Conservation (phyloP, 768 basidiomycete genomes). For the Tricholoma terreum region DNA sequence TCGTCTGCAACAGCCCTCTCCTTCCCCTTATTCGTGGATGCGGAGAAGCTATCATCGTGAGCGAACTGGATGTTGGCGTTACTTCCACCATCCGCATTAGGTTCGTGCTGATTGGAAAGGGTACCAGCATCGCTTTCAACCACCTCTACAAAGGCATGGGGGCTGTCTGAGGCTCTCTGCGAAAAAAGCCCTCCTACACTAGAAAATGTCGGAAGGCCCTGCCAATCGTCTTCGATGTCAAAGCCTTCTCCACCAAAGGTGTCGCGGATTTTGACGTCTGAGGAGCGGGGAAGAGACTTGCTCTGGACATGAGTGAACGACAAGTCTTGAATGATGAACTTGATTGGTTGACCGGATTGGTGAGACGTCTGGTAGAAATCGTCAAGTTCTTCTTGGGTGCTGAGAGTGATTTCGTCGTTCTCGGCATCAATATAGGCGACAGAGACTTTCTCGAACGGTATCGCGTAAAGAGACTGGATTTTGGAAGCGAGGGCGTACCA, state of each 20-base stretch:
- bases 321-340: conserved; percentile 65
- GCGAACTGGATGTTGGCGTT: conserved; percentile 31
- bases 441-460: conserved; percentile 56
- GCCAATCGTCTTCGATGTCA: conserved; percentile 64
- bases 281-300: conserved; percentile 29
- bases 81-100: conserved; percentile 24
- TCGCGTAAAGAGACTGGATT: conserved; percentile 48
- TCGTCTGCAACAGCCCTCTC: conserved; percentile 35
- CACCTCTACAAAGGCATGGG: conserved; percentile 66
- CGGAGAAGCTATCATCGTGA: conserved; percentile 12
- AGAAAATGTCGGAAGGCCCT: conserved; percentile 39
- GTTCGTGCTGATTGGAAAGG: conserved; percentile 19
- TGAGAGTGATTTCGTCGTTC: conserved; percentile 74
- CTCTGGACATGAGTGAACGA: conserved; percentile 31
- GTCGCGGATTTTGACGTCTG: conserved; percentile 44
- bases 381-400: conserved; percentile 72
- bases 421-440: conserved; percentile 74
- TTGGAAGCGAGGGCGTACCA: conserved; percentile 53
- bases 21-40: conserved; percentile 48
- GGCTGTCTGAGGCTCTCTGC: conserved; percentile 31
- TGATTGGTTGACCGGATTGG: conserved; percentile 37
- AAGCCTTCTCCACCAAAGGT: conserved; percentile 53
- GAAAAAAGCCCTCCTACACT: conserved; percentile 40
- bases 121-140: conserved; percentile 38
- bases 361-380: conserved; percentile 55